Percentiles rank a stretch among this genome's conserved stretches.
Conservation (phyloP, 192 early-diverging fungal species). For the Rhizophagus clarus region DNA sequence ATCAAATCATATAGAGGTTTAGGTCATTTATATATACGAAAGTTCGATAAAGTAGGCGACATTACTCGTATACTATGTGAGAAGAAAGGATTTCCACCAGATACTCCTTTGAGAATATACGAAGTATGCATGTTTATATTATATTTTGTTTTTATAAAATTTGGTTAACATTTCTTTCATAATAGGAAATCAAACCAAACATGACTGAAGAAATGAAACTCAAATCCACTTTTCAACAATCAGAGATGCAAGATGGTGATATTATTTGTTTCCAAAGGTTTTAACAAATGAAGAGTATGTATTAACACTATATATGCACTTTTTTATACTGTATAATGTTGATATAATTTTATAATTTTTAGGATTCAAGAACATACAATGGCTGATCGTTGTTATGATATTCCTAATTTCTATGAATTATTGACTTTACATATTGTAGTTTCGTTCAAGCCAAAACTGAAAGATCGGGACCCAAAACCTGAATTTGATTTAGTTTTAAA, state of each 20-base stretch:
- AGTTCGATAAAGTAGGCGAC: conserved; percentile 57
- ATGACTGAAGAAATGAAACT: conserved; percentile 83
- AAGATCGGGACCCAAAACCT: background rate
- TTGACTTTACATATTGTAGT: too few species aligned
- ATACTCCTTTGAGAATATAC: conserved; percentile 63
- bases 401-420: too few species aligned
- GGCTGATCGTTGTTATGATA: too few species aligned
- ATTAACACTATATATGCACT: background rate
- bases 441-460: too few species aligned
- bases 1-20: conserved; percentile 45
- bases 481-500: conserved; percentile 56
- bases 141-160: background rate
- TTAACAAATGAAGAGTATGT: conserved; percentile 52
- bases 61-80: conserved; percentile 60
- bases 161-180: background rate
- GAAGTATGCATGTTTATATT: conserved; percentile 47
- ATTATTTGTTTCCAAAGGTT: conserved; percentile 79
- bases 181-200: conserved; percentile 89
- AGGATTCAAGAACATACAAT: too few species aligned
- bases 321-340: too few species aligned
- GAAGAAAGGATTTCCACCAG: conserved; percentile 56
- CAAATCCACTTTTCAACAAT: conserved; percentile 61
- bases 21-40: conserved; percentile 55
- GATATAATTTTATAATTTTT: too few species aligned
- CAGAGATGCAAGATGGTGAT: conserved; percentile 93